These are phyloP conservation scores for Tilletia horrida DNA, from an alignment of 1,284 basidiomycete genomes.

Conservation along the genomic window DNA sequence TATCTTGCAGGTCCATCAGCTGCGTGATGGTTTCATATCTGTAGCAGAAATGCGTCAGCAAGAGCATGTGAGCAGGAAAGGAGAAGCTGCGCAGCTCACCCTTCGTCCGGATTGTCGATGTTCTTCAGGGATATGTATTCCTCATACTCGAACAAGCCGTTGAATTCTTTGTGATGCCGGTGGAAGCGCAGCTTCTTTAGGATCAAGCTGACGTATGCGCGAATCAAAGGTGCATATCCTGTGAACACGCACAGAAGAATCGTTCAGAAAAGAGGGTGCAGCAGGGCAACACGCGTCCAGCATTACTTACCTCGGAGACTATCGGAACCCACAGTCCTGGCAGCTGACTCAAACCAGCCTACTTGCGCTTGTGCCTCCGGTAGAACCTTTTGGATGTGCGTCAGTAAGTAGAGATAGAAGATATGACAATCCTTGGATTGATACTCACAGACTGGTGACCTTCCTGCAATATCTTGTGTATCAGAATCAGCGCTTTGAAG, in stretches of 20 bases:
- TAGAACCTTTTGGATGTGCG: slow-evolving; percentile 23
- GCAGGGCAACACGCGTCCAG: background rate
- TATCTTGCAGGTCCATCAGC: slow-evolving; percentile 54
- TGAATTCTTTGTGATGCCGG: slow-evolving; percentile 54
- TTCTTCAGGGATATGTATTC: slow-evolving; percentile 56
- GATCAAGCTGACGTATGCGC: slow-evolving; percentile 53
- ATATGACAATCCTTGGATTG: background rate
- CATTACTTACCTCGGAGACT: slow-evolving; percentile 31
- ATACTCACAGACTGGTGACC: slow-evolving; percentile 46
- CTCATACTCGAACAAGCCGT: slow-evolving; percentile 54
- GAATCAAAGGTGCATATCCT: slow-evolving; percentile 50
- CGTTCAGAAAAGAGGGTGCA: background rate
- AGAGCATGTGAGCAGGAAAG: background rate
- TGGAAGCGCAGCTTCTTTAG: slow-evolving; percentile 54
- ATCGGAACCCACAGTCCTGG: slow-evolving; percentile 44
- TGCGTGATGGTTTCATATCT: slow-evolving; percentile 55
- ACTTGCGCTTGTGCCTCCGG: slow-evolving; percentile 52
- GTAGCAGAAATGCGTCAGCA: background rate
- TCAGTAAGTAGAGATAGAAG: background rate
- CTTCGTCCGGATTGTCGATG: slow-evolving; percentile 55
- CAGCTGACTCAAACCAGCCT: slow-evolving; percentile 54
- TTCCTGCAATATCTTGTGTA: slow-evolving; percentile 54
- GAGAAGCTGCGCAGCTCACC: slow-evolving; percentile 15
- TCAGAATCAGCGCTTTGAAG: slow-evolving; percentile 55
- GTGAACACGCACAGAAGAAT: background rate